Conservation (phyloP, 2,329 filamentous ascomycete genomes). For the Talaromyces sp. region DNA sequence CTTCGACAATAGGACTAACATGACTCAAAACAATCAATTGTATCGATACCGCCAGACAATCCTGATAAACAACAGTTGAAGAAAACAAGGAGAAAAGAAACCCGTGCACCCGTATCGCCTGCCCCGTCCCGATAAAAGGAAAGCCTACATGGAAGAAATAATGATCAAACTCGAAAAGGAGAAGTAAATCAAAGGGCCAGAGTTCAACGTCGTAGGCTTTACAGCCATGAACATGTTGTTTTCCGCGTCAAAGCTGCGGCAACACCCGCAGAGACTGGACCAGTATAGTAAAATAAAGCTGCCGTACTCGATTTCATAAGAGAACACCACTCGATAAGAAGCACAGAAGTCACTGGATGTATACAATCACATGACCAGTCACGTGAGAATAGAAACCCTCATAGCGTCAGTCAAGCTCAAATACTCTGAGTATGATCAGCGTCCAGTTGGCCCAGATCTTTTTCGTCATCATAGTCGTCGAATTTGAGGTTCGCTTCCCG, state of each 20-base stretch:
- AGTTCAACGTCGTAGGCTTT: background rate
- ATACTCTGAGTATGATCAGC: conserved; percentile 31
- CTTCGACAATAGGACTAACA: background rate
- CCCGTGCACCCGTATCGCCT: conserved; percentile 19
- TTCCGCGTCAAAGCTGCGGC: background rate
- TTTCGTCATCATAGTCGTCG: conserved; percentile 48
- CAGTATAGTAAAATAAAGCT: background rate
- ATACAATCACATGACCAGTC: background rate
- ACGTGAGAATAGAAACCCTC: conserved; percentile 3
- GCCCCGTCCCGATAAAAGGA: conserved; percentile 12
- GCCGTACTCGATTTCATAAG: background rate
- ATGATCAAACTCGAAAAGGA: background rate
- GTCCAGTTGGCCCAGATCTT: conserved; percentile 40
- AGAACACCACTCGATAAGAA: background rate
- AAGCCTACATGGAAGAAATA: background rate
- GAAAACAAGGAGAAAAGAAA: background rate
- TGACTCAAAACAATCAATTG: conserved; percentile 2
- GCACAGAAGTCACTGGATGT: background rate
- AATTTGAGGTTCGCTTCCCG: conserved; percentile 50
- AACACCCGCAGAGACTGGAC: background rate
- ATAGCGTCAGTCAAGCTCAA: background rate
- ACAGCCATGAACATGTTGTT: background rate
- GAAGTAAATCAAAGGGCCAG: background rate
- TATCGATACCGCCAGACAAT: conserved; percentile 4
- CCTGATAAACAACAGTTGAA: background rate